Base-by-base conservation (phyloP, 768 basidiomycete species). In the Cystobasidiopsis lactophilus region DNA sequence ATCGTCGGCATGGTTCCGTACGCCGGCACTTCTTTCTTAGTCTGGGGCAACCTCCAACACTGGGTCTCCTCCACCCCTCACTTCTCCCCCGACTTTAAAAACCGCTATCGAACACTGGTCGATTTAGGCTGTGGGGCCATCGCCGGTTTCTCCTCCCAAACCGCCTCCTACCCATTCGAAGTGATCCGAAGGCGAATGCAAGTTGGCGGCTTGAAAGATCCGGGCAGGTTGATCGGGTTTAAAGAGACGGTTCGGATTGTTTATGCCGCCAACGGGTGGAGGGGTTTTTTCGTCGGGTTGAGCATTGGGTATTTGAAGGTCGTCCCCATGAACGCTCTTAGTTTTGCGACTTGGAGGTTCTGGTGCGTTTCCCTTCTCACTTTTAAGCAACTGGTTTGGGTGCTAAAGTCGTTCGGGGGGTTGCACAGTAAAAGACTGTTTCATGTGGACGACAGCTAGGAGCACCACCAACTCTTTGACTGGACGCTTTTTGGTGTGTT, bases 291-390 rank as follows among this genome's bases (percentile, higher is more conserved):
- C 62, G 78, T 93, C 29, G 91, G 91, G 0, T 68, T 96, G 56
- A 75, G 78, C 52, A 82, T 95, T 59, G 91, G 91, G 2, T 93
- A 85, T 68, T 60, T 95, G 51, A 95, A 96, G 72, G 77, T 91
- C 39, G 75, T 93, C 53, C 91, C 91, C 13, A 91, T 95, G 88
- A 91, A 80, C 23, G 85, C 86, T 53, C 80, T 91, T 52, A 83
- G 81, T 65, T 91, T 79, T 61, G 73, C 84, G 10, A 80, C 80
- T n/a, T 93, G 88, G 88, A 82, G 88, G 65, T 7, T 16, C 7
- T 35, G 33, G 33, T 35, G 9, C 16, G 33, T 35, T 7, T 7
- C 33, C 7, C 7, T 7, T 35, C 33, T 7, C 33, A 35, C 16
- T 7, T 16, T 35, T 35, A 35, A 16, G 9, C 16, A 35, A 35